Percentiles rank a stretch among this genome's conserved stretches.
These are phyloP conservation scores for Cladophialophora psammophila DNA, from an alignment of 2,329 filamentous ascomycete species.

Conservation along the genomic window DNA sequence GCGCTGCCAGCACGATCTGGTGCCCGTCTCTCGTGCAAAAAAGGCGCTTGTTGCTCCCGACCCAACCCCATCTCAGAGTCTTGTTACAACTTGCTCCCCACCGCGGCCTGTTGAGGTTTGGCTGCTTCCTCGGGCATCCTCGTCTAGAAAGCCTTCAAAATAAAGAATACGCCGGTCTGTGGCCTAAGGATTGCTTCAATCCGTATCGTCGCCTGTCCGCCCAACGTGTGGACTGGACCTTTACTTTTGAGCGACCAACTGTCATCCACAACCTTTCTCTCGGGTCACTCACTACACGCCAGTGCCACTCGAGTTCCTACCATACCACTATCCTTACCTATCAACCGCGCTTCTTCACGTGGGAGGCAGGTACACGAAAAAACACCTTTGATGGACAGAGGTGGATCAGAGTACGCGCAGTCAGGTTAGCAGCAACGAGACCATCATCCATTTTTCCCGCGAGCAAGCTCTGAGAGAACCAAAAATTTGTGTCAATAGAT, in stretches of 20 bases:
- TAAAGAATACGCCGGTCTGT: slow-evolving; percentile 40
- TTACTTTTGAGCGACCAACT: slow-evolving; percentile 36
- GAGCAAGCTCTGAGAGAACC: slow-evolving; percentile 36
- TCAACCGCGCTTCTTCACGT: slow-evolving; percentile 25
- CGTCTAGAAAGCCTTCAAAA: slow-evolving; percentile 38
- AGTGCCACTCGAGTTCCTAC: slow-evolving; percentile 25
- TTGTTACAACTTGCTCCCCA: slow-evolving; percentile 34
- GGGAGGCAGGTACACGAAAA: slow-evolving; percentile 22
- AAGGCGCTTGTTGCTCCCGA: slow-evolving; percentile 35
- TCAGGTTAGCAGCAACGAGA: slow-evolving; percentile 82
- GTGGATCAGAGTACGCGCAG: slow-evolving; percentile 80
- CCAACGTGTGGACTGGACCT: slow-evolving; percentile 35
- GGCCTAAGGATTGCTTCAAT: slow-evolving; percentile 40
- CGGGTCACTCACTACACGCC: slow-evolving; percentile 29
- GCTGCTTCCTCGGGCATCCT: slow-evolving; percentile 29
- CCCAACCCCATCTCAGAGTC: slow-evolving; percentile 25
- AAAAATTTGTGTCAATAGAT: slow-evolving; percentile 66
- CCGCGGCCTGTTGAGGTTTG: slow-evolving; percentile 32
- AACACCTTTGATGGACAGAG: slow-evolving; percentile 59
- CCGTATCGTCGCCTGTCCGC: slow-evolving; percentile 37
- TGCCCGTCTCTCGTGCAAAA: slow-evolving; percentile 33
- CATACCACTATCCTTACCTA: slow-evolving; percentile 21
- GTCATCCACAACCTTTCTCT: slow-evolving; percentile 36
- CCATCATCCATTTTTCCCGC: slow-evolving; percentile 53
- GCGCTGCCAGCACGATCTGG: slow-evolving; percentile 35